Base-by-base conservation (phyloP, 805 yeast species). In the Lachancea kluyveri region DNA sequence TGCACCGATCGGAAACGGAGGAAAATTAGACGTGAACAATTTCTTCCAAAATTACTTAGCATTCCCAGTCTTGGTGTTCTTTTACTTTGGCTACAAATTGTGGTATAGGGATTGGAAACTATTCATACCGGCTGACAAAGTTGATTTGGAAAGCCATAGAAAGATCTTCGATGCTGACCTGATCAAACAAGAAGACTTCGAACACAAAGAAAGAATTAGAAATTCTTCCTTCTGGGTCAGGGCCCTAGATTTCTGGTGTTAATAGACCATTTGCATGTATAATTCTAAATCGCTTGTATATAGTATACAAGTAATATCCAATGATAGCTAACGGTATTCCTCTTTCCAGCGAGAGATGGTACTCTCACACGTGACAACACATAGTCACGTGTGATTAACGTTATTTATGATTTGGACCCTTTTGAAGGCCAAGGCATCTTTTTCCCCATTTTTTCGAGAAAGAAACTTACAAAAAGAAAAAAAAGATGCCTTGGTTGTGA, bases 41-140 rank as follows among this genome's bases (percentile, higher is more conserved):
- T 77, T 77, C 54, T 76, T 76, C 61, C 58, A 67, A 54, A 54
- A 61, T 27, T 75, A 74, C 48, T 54, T 77, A 32, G 75, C 79
- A 6, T 56, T 55, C 9, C 64, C 62, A 4, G 63, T 69, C 14
- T 59, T 68, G 39, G 7, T 62, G 1, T 61, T 52, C 6, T 67
- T 60, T 44, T 75, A 68, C 50, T 24, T 72, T 15, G 65, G 62
- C n/a, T 74, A 70, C 57, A 74, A 74, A 63, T 18, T 70, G 8
- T 69, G 60, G 52, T 59, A 54, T 28, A 56, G 60, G 30, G 60
- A 63, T 29, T 60, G 43, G 33, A 43, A 43, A 5, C 46, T 62
- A 18, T 43, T 59, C 42, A 54, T 60, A 22, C 55, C 46, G 9
- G 50, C 57, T 12, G 45, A 50, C 9, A 64, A 65, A 21, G 54